Evolutionary conservation across 306 rosid species (phyloP), one percentile per base, ranked within the genome.

Genomic region (Fragaria vesca): DNA sequence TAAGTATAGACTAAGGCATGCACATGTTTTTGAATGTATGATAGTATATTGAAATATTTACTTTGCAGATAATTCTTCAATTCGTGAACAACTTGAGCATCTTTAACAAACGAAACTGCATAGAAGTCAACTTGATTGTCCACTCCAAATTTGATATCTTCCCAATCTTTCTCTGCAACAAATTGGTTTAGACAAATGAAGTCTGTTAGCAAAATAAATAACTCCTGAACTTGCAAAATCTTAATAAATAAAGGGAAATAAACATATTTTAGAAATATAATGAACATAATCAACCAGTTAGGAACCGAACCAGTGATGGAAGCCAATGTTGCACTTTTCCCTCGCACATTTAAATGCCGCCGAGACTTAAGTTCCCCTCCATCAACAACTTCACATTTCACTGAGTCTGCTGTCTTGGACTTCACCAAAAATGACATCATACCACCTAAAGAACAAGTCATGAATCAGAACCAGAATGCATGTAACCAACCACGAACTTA

Each of bases 71-170:
- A 95, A 42, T 87, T 90, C 89, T 93, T 95, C 94, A 95, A 75
- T 78, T 95, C 93, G 48, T 93, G 93, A 78, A 93, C 99, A 1
- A 95, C 98, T 87, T 95, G 89, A 15, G 96, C 99, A 85, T 90
- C 97, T 90, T 95, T 95, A 69, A 95, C 99, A 80, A 95, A 95
- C 21, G 99, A 95, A 78, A 95, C 99, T n/a, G 99, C 99, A 85
- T 95, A 95, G 81, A 95, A 95, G 79, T 95, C 99, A 81, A 95
- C 97, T 90, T 87, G 54, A 87, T 95, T 95, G 76, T 95, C 99
- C 55, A 93, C 98, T 85, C 99, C 99, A 79, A 95, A 95, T 87
- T 95, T 90, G 80, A 95, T 95, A 81, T 95, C 99, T 72, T 95
- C 99, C 99, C 99, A 95, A 81, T 95, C 99, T 95, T 95, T 95